Base-by-base conservation (phyloP, 768 basidiomycete genomes). In the Epithele typhae region DNA sequence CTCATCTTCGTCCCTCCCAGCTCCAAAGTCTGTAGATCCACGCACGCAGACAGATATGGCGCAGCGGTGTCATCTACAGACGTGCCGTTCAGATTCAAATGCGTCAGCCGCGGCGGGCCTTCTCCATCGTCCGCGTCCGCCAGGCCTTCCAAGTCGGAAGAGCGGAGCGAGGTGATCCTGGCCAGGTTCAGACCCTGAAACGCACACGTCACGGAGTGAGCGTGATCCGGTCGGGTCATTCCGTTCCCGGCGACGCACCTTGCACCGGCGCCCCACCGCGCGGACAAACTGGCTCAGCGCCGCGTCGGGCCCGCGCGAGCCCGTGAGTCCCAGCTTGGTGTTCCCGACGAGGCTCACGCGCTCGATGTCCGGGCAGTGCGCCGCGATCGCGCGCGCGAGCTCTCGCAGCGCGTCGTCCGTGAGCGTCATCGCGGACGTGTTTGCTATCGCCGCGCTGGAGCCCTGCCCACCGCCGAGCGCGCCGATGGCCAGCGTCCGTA, bases 301-400 rank as follows among this genome's bases (percentile, higher is more conserved):
- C 3, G 66, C 55, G 7, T 65, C 58, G 14, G 51, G 51, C n/a
- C 39, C 53, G 46, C 52, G 57, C 37, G 61, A 59, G 6, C 68
- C 62, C 0, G 60, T 56, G n/a, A 66, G 42, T 6, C 78, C 79
- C 15, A 87, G 59, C 48, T 81, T 84, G 5, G 70, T 68, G 55
- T 87, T 87, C 6, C 79, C 79, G 6, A 82, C 82, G 7, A 87
- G 65, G 57, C 65, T 86, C 40, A 87, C 46, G 48, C 67, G 72
- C 44, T 81, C 76, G 49, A 10, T 52, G 34, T 49, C 64, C 71
- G 0, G 6, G n/a, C 17, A 7, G 6, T 36, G 8, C 8, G 8
- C 27, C 14, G 14, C 27, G 14, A 30, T 30, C 15, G 35, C 35
- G 18, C 17, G 6, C 8, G 77, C 76, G 34, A 85, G 63, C 17